phyloP scores from a whole-genome alignment of 768 basidiomycete genomes.

The Lyophyllum semitale region DNA sequence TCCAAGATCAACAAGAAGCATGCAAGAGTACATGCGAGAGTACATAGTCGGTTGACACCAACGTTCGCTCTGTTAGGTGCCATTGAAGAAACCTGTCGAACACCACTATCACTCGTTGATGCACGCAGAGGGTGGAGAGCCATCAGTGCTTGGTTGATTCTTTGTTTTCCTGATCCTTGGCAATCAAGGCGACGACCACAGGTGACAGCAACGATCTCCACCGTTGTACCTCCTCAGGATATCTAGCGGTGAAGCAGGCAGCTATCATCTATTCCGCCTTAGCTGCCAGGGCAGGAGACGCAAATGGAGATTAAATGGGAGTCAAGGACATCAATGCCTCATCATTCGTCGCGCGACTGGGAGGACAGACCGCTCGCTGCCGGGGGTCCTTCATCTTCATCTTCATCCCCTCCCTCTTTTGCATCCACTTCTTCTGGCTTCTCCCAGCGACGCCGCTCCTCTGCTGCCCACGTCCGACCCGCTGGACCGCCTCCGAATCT shows the following conservation, averaged over 20 bases:
- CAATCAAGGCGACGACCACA: conserved; percentile 16
- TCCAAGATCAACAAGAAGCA: not conserved
- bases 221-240: not conserved
- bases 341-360: conserved; percentile 35
- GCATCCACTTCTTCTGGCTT: conserved; percentile 29
- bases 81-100: not conserved
- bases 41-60: not conserved
- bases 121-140: conserved; percentile 11
- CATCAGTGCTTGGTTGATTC: conserved; percentile 22
- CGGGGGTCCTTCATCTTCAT: conserved; percentile 33
- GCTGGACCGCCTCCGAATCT: conserved; percentile 72
- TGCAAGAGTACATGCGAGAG: no score
- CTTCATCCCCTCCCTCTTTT: conserved; percentile 30
- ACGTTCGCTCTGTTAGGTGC: not conserved
- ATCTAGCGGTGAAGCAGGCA: conserved; percentile 1
- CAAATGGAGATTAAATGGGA: conserved; percentile 43
- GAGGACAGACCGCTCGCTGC: conserved; percentile 32
- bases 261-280: not conserved
- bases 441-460: conserved; percentile 67
- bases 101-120: conserved; percentile 6
- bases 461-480: conserved; percentile 63
- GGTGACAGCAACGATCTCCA: conserved; percentile 2
- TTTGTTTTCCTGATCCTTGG: conserved; percentile 20
- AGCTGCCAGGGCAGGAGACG: not conserved
- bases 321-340: conserved; percentile 27